Percentiles rank a stretch among this genome's conserved stretches.
phyloP scores from a whole-genome alignment of 441 rosid genomes.

The Adansonia madagascariensis region DNA sequence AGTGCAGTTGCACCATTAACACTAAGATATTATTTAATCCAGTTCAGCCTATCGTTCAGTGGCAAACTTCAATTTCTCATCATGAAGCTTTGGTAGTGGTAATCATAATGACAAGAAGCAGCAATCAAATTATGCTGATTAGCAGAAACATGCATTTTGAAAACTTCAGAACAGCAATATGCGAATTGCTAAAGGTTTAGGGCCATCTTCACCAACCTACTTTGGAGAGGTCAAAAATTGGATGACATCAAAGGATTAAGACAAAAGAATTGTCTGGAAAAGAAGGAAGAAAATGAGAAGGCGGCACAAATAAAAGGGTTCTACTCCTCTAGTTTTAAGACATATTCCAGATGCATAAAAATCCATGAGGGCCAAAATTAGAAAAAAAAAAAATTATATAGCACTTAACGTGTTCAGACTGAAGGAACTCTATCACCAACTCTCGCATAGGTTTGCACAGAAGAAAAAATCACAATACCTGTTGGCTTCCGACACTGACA shows the following conservation, averaged over 20 bases:
- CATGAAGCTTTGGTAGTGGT: neutral
- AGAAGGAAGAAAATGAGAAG: neutral
- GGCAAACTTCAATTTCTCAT: neutral
- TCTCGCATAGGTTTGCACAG: neutral
- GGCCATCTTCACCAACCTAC: neutral
- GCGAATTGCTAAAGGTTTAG: neutral
- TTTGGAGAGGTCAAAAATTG: neutral
- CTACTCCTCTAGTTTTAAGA: neutral
- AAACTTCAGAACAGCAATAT: constrained; percentile 1
- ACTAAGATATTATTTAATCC: neutral
- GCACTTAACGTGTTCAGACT: neutral
- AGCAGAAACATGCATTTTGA: neutral
- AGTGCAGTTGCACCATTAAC: constrained; percentile 10
- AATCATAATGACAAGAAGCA: constrained; percentile 13
- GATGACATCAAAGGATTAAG: neutral
- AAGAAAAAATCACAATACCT: constrained; percentile 49
- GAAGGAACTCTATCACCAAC: neutral
- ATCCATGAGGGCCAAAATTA: neutral
- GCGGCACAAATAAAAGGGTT: neutral
- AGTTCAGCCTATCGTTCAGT: constrained; percentile 4
- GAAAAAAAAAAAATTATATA: neutral
- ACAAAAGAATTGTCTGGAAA: neutral
- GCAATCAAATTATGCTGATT: neutral
- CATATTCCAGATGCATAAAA: too few relatives aligned
- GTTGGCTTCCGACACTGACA: constrained; percentile 94